A percentile compares a stretch with the other conserved stretches of the same genome.
Conservation (phyloP, 306 rosid species). For the Sechiopsis laciniata region DNA sequence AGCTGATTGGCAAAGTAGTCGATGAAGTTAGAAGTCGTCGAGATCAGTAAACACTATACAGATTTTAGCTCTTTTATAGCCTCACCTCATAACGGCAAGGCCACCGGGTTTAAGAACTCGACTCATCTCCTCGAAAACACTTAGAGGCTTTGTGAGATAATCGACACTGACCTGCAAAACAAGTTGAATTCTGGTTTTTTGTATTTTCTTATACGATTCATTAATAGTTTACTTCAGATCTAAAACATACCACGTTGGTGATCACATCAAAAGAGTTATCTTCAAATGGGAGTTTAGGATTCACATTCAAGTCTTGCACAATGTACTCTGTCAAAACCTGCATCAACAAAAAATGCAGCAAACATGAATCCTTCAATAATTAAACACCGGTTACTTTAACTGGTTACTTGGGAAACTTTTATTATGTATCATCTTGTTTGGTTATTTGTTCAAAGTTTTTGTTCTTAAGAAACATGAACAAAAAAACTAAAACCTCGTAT, state of each 20-base stretch:
- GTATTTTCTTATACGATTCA: too few species aligned
- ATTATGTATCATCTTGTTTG: too few species aligned
- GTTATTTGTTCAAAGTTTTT: too few species aligned
- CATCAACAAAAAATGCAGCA: conserved; percentile 22
- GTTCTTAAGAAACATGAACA: too few species aligned
- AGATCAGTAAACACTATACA: conserved; percentile 3
- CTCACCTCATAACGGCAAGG: conserved; percentile 65
- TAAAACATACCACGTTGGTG: conserved; percentile 58
- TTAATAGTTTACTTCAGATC: background rate
- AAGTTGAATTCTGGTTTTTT: background rate
- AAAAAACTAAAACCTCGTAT: too few species aligned
- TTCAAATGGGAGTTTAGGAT: conserved; percentile 59
- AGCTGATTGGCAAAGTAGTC: conserved; percentile 32
- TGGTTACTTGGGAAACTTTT: too few species aligned
- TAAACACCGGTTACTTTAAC: background rate
- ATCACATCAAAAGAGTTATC: conserved; percentile 65
- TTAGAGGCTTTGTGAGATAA: conserved; percentile 67
- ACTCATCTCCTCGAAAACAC: conserved; percentile 61
- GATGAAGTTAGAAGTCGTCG: background rate
- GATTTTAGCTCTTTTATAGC: background rate
- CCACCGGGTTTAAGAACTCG: conserved; percentile 77
- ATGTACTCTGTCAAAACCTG: conserved; percentile 64
- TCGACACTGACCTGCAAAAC: conserved; percentile 73
- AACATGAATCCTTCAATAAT: background rate
- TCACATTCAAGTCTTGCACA: conserved; percentile 66